Conservation (phyloP, 192 early-diverging fungal species). For the Linnemannia elongata region DNA sequence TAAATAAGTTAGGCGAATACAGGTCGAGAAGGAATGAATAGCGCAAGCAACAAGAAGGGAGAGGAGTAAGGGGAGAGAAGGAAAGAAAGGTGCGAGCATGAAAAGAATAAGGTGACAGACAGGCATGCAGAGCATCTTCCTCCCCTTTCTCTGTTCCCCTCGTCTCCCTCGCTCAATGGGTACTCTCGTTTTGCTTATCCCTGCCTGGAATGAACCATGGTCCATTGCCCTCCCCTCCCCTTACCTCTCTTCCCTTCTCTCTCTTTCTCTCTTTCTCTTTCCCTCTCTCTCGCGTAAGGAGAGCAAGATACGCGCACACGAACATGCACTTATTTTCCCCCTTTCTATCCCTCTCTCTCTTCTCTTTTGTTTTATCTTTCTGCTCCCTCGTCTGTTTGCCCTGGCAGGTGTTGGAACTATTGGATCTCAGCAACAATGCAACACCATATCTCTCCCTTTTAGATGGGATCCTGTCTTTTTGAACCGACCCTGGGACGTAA, state of each 20-base stretch:
- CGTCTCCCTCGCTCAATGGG: too few species aligned
- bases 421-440: background rate
- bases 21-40: background rate
- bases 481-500: background rate
- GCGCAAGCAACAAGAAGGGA: background rate
- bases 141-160: background rate
- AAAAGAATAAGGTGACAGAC: background rate
- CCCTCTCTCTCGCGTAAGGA: background rate
- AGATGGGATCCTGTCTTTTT: background rate
- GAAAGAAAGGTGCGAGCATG: background rate
- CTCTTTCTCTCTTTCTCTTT: background rate
- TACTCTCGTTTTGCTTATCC: background rate
- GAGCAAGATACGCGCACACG: background rate
- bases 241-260: background rate
- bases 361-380: background rate
- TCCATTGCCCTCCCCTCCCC: background rate
- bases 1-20: background rate
- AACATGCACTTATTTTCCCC: background rate
- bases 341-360: background rate
- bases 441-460: background rate
- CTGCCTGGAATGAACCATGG: slow-evolving; percentile 16
- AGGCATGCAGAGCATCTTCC: slow-evolving; percentile 1
- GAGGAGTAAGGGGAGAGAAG: background rate
- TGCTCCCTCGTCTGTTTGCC: background rate
- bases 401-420: slow-evolving; percentile 6